Base-by-base conservation (phyloP, 768 basidiomycete genomes). In the Ramaria sp. region DNA sequence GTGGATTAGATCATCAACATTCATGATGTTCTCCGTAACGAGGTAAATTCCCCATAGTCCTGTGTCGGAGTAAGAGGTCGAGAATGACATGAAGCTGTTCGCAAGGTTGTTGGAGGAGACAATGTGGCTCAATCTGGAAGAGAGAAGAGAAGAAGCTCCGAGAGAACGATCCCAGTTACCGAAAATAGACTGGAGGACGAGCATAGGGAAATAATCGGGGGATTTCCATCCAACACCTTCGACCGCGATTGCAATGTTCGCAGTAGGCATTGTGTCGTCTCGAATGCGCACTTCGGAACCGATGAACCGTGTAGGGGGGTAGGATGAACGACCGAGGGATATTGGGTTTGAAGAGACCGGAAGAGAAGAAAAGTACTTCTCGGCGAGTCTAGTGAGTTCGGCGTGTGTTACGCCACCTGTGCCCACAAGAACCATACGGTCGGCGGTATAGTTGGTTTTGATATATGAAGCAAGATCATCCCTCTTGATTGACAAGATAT, bases 21-120 rank as follows among this genome's bases (percentile, higher is more conserved):
- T 93, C 74, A 80, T 78, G 53, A 92, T 67, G 78, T 97, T 97
- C 79, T 99, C 96, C 17, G 90, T 84, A 59, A 94, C 91, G 54
- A 96, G 74, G 78, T 99, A 98, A 72, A 97, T 91, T 65, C 95
- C 95, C 96, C 95, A 99, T 34, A 98, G 83, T 58, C 96, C 96
- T 19, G 94, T 98, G 71, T 99, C 96, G 6, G 93, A 92, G 77
- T 99, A 99, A 6, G 88, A 91, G 1, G 95, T 98, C 17, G 92
- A 95, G 85, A 98, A 99, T 53, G 88, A 91, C 91, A 97, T 95
- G 86, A 89, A 99, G 58, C 88, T 91, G 78, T 98, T 99, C 67
- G 96, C 96, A 68, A 98, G 91, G 78, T 91, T 89, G 80, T 97
- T 85, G 54, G 79, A 76, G 38, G 91, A 89, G 65, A 98, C 79